Evolutionary conservation across 2,329 filamentous ascomycete genomes (phyloP).

Genomic region (Exophiala mesophila): DNA sequence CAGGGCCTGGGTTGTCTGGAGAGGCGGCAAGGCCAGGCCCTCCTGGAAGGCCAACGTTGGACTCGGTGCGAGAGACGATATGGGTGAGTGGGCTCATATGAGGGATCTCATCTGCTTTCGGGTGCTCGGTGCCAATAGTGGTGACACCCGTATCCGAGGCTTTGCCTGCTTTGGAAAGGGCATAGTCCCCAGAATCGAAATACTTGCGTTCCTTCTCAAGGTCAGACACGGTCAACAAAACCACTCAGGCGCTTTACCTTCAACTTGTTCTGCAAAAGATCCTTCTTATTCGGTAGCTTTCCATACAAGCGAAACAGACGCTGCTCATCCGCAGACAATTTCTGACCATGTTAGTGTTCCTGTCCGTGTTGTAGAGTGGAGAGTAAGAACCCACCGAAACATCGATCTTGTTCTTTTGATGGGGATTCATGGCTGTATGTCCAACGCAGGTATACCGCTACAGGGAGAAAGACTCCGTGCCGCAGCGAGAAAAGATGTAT

Average conservation of each 20-base stretch:
- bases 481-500: slow-evolving; percentile 1
- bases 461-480: too few species aligned
- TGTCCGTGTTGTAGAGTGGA: background rate
- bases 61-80: slow-evolving; percentile 40
- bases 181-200: slow-evolving; percentile 95
- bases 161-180: slow-evolving; percentile 95
- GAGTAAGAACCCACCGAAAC: slow-evolving; percentile 55
- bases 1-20: slow-evolving; percentile 28
- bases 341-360: slow-evolving; percentile 48
- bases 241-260: slow-evolving; percentile 65
- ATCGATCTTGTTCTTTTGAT: slow-evolving; percentile 98
- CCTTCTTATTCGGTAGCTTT: slow-evolving; percentile 93
- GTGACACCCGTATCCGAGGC: slow-evolving; percentile 90
- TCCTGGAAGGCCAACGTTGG: slow-evolving; percentile 25
- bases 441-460: too few species aligned
- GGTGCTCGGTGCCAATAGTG: slow-evolving; percentile 89
- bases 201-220: slow-evolving; percentile 97
- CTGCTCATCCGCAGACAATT: slow-evolving; percentile 89
- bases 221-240: too few species aligned
- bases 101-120: slow-evolving; percentile 89
- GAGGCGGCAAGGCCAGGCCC: slow-evolving; percentile 26
- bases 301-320: slow-evolving; percentile 95
- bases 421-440: slow-evolving; percentile 93
- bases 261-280: slow-evolving; percentile 94
- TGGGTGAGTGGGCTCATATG: slow-evolving; percentile 65